Evolutionary conservation across 345 rosid genomes (phyloP).

Genomic region (Psidium guajava): DNA sequence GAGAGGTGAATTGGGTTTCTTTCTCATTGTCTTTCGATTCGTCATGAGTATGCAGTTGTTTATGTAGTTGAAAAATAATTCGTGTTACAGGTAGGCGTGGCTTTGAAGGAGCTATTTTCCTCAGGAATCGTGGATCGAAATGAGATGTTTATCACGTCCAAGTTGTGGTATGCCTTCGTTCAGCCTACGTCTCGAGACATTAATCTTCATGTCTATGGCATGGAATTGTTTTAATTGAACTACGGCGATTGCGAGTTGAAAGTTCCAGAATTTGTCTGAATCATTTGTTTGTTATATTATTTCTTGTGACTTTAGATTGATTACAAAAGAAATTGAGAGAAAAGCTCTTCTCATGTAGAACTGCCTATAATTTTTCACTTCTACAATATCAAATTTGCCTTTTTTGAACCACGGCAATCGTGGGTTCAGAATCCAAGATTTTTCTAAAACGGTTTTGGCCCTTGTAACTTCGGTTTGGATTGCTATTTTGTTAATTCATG

Average conservation of each 20-base stretch:
- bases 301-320: background rate
- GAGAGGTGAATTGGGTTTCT: slow-evolving; percentile 19
- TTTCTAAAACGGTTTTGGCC: background rate
- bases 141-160: slow-evolving; percentile 39
- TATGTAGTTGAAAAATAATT: background rate
- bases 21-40: background rate
- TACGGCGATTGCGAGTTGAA: background rate
- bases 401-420: background rate
- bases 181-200: background rate
- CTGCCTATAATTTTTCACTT: background rate
- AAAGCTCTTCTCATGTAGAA: background rate
- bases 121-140: slow-evolving; percentile 30
- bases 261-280: background rate
- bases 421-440: background rate
- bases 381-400: background rate
- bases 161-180: slow-evolving; percentile 24
- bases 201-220: background rate
- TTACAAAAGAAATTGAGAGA: background rate
- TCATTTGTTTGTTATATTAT: background rate
- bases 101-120: slow-evolving; percentile 30
- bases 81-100: slow-evolving; percentile 27
- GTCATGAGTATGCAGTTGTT: background rate
- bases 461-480: background rate
- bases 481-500: background rate
- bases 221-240: background rate